Percentiles rank a stretch among this genome's conserved stretches.
These are phyloP conservation scores for Tetracladium setigerum DNA, from an alignment of 495 filamentous ascomycete species.

Conservation along the genomic window DNA sequence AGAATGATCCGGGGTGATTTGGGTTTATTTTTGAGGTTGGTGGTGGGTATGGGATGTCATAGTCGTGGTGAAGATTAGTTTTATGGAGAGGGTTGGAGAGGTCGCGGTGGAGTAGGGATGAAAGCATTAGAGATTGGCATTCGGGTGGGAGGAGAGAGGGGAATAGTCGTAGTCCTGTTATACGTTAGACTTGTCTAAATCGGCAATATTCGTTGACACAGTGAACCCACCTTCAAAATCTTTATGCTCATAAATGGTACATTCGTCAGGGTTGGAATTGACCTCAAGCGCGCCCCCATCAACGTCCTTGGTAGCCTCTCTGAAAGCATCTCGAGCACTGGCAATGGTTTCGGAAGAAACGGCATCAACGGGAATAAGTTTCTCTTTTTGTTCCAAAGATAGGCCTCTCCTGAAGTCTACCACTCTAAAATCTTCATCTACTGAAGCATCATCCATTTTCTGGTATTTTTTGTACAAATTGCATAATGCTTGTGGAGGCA, in stretches of 20 bases:
- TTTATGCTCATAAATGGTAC: constrained; percentile 20
- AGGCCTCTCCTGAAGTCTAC: constrained; percentile 36
- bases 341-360: constrained; percentile 12
- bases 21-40: background rate
- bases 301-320: background rate
- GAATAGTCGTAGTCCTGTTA: constrained; percentile 62
- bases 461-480: constrained; percentile 59
- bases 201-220: background rate
- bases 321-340: constrained; percentile 9
- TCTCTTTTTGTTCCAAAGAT: constrained; percentile 13
- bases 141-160: constrained; percentile 63
- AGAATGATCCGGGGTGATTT: constrained; percentile 32
- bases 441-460: constrained; percentile 31
- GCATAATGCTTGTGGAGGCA: constrained; percentile 58
- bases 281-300: background rate
- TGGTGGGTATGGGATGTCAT: constrained; percentile 59
- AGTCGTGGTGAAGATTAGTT: constrained; percentile 85
- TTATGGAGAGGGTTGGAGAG: constrained; percentile 65
- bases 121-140: constrained; percentile 63
- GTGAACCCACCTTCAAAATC: constrained; percentile 16
- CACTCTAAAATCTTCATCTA: constrained; percentile 39
- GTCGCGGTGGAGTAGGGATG: constrained; percentile 67
- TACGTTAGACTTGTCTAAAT: background rate
- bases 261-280: background rate
- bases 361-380: constrained; percentile 9